A percentile compares a stretch with the other conserved stretches of the same genome.
Conservation (phyloP, 2,329 filamentous ascomycete species). For the Ophiostoma sp. region DNA sequence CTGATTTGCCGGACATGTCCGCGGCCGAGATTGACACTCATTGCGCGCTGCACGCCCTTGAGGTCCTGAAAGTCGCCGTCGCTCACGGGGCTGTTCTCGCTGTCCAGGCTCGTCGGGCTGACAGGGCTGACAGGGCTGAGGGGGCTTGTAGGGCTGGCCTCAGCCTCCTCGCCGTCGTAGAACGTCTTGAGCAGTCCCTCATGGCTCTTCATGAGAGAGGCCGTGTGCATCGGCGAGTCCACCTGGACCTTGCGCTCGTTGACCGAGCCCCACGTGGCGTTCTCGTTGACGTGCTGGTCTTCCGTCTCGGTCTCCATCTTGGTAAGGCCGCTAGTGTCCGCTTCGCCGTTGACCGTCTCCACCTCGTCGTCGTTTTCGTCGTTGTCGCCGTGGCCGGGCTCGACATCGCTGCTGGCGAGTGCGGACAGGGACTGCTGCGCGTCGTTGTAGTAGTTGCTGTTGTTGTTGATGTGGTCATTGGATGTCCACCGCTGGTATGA, state of each 20-base stretch:
- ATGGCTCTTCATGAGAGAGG: slow-evolving; percentile 47
- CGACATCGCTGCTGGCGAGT: slow-evolving; percentile 40
- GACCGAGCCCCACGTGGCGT: slow-evolving; percentile 36
- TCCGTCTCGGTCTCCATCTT: slow-evolving; percentile 5
- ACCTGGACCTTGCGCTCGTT: slow-evolving; percentile 51
- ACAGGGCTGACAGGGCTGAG: slow-evolving; percentile 21
- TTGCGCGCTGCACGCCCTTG: slow-evolving; percentile 55
- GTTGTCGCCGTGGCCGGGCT: slow-evolving; percentile 12
- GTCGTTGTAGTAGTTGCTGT: slow-evolving; percentile 40
- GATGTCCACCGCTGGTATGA: slow-evolving; percentile 37
- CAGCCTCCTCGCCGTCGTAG: slow-evolving; percentile 37
- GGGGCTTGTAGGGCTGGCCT: slow-evolving; percentile 23
- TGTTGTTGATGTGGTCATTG: slow-evolving; percentile 42
- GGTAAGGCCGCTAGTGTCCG: slow-evolving; percentile 24
- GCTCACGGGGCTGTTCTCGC: slow-evolving; percentile 18
- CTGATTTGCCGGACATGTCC: slow-evolving; percentile 67
- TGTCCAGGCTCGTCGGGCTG: slow-evolving; percentile 20
- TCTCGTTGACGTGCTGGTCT: background rate
- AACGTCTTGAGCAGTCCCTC: slow-evolving; percentile 47
- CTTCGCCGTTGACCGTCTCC: slow-evolving; percentile 32
- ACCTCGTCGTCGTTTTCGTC: slow-evolving; percentile 46
- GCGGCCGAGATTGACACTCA: slow-evolving; percentile 62
- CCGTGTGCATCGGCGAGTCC: slow-evolving; percentile 42
- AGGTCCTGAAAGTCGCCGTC: slow-evolving; percentile 34
- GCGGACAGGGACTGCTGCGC: slow-evolving; percentile 33